Base-by-base conservation (phyloP, 768 basidiomycete genomes). In the Boletellus emodensis region DNA sequence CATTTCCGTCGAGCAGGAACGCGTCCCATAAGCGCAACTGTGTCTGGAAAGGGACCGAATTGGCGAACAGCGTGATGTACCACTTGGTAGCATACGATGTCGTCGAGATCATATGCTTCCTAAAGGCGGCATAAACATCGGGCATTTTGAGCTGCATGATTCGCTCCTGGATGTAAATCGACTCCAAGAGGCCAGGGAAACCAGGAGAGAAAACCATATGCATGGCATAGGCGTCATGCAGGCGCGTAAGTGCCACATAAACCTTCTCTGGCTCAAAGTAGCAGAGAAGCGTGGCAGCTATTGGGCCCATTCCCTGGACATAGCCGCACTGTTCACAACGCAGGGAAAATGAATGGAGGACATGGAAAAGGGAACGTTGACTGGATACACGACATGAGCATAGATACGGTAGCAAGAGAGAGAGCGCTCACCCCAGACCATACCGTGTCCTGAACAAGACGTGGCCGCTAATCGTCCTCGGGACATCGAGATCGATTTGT, bases 291-390 rank as follows among this genome's bases (percentile, higher is more conserved):
- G 94, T 97, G 1, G 94, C 90, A 0, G 95, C 92, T 50, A 99
- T 90, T 6, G 95, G 90, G 2, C 96, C 94, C 96, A 99, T 99
- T 53, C 96, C 96, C 71, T 99, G 96, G 36, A 94, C 94, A 65
- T 99, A 99, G 14, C 95, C 95, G 54, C 96, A 98, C 11, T 79
- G 74, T 15, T 74, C 67, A 69, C 95, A 97, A n/a, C 76, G 75
- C 17, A 94, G 75, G 2, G 93, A 94, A 65, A 96, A 94, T 44
- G 82, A 82, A 67, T 98, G 96, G 24, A 98, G 77, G 50, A 96
- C 92, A 64, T 92, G 93, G 70, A 98, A 98, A 11, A 99, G 75
- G 4, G 90, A 89, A 11, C 95, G 85, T 80, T 99, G 95, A 8
- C 93, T 93, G 60, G 13, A 53, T 11, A 12, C 28, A 49, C 47